These are phyloP conservation scores for Inosperma sp. DNA, from an alignment of 768 basidiomycete species.

Conservation along the genomic window DNA sequence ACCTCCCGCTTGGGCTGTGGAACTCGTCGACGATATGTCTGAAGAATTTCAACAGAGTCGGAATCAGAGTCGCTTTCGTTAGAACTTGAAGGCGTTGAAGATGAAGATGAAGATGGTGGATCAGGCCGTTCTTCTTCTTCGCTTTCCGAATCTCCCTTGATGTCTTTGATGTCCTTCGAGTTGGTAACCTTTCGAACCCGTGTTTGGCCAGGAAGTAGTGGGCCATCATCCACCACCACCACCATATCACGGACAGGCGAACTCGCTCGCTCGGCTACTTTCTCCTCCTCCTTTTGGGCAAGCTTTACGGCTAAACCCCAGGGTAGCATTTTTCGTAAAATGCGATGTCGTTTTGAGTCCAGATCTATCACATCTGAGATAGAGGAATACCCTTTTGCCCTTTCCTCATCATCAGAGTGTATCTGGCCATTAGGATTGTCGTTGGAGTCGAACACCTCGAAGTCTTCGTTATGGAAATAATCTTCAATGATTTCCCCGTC, in stretches of 20 bases:
- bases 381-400: background rate
- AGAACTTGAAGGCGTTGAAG: slow-evolving; percentile 13
- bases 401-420: background rate
- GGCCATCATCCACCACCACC: slow-evolving; percentile 29
- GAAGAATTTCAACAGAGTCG: slow-evolving; percentile 14
- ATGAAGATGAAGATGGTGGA: slow-evolving; percentile 24
- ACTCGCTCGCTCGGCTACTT: slow-evolving; percentile 7
- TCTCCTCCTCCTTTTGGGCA: slow-evolving; percentile 12
- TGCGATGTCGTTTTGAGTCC: background rate
- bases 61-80: slow-evolving; percentile 27
- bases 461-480: slow-evolving; percentile 12
- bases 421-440: background rate
- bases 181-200: slow-evolving; percentile 34
- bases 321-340: background rate
- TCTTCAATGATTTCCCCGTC: slow-evolving; percentile 5
- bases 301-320: slow-evolving; percentile 11
- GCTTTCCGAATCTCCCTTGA: slow-evolving; percentile 65
- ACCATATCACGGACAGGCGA: background rate
- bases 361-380: background rate
- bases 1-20: background rate
- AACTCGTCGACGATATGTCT: slow-evolving; percentile 5
- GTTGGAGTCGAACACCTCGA: slow-evolving; percentile 8
- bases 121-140: slow-evolving; percentile 21
- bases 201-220: slow-evolving; percentile 50
- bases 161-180: slow-evolving; percentile 32